Base-by-base conservation (phyloP, 1,284 basidiomycete species). In the Golubevia sp. region DNA sequence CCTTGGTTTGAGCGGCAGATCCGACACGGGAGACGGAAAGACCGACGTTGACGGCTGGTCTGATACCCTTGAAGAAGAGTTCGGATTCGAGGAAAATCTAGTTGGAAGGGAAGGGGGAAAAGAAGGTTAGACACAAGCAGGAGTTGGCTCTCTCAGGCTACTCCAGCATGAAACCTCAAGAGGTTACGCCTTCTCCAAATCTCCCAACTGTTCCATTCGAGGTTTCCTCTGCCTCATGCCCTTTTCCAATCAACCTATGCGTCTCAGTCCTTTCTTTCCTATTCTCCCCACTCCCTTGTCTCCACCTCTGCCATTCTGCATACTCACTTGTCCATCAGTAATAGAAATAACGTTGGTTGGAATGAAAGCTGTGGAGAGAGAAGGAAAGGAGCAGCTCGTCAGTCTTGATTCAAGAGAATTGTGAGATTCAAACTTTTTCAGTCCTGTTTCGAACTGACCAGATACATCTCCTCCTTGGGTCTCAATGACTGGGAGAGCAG, bases 381-480 rank as follows among this genome's bases (percentile, higher is more conserved):
- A 2, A 53, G 8, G 4, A 27, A 20, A 59, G 23, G 55, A 27
- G 24, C 13, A n/a, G n/a, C 18, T 53, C 51, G 20, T 15, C n/a
- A 53, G 27, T 53, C 27, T 53, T 53, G 27, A 15, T 44, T 13
- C 18, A 18, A 23, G 1, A 49, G 18, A 49, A 49, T 18, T 18
- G 18, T 49, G 18, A 23, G 48, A n/a, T n/a, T n/a, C 20, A 49
- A 49, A 23, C 18, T 13, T 26, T 23, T 13, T 2, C 11, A 5
- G 6, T 23, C 1, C 7, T 23, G 64, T 53, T 51, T 68, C 69
- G 83, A 97, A 97, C 88, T 97, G 97, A 57, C 94, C 94, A 61
- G 94, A 99, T 85, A 99, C 96, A 90, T 99, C 96, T 91, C 96
- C 96, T 91, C 96, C 96, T 88, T 99, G 96, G 84, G 96, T 98